Conservation (phyloP, 768 basidiomycete species). For the Lepiota brunneoincarnata region DNA sequence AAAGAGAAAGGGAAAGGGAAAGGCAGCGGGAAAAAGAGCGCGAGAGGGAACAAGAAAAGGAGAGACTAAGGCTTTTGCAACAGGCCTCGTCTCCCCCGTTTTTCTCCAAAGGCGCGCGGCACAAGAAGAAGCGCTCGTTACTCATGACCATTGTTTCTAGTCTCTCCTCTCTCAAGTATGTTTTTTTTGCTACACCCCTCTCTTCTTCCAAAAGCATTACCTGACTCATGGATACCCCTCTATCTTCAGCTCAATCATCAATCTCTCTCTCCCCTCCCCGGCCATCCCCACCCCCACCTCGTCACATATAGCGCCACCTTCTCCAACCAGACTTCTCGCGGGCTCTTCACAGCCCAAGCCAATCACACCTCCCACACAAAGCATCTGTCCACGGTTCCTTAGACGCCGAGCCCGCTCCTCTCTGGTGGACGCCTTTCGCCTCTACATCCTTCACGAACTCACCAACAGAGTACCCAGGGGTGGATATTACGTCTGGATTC, state of each 20-base stretch:
- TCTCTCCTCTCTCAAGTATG: slow-evolving; percentile 47
- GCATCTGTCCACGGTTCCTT: slow-evolving; percentile 30
- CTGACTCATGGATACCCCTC: not conserved
- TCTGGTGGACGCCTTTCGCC: slow-evolving; percentile 65
- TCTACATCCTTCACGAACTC: slow-evolving; percentile 56
- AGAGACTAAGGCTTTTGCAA: slow-evolving; percentile 20
- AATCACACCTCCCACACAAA: slow-evolving; percentile 19
- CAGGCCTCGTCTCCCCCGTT: slow-evolving; percentile 22
- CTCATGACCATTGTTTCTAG: slow-evolving; percentile 51
- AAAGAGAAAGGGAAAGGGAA: slow-evolving; percentile 29
- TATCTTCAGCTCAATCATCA: slow-evolving; percentile 23
- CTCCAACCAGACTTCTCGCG: slow-evolving; percentile 26
- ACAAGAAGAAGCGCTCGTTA: slow-evolving; percentile 71
- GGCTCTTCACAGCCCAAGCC: slow-evolving; percentile 21
- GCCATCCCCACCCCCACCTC: slow-evolving; percentile 26
- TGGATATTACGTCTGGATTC: slow-evolving; percentile 54
- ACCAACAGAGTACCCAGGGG: slow-evolving; percentile 32
- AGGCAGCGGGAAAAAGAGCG: slow-evolving; percentile 25
- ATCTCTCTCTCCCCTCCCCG: slow-evolving; percentile 24
- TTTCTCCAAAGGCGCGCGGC: slow-evolving; percentile 38
- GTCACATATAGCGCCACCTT: slow-evolving; percentile 24
- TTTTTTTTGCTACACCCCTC: slow-evolving; percentile 6
- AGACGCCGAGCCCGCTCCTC: slow-evolving; percentile 63
- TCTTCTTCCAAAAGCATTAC: slow-evolving; percentile 3
- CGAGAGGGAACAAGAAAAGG: slow-evolving; percentile 28